Conservation (phyloP, 2,329 filamentous ascomycete genomes). For the Ampelomyces quisqualis region DNA sequence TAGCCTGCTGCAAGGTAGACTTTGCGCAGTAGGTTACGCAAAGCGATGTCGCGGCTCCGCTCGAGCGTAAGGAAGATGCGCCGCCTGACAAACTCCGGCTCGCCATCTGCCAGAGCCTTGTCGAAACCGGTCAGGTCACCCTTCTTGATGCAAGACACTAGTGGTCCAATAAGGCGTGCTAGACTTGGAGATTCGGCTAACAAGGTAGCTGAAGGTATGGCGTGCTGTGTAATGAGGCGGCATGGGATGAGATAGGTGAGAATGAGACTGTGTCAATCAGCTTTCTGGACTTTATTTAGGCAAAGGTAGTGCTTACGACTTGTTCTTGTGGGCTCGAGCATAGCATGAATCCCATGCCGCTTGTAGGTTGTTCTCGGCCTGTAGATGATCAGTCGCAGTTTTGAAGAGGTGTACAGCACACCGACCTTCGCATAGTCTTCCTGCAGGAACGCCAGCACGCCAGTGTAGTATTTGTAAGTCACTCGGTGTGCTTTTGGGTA, state of each 20-base stretch:
- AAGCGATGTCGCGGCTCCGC: slow-evolving; percentile 82
- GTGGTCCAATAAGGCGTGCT: slow-evolving; percentile 73
- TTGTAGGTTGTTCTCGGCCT: slow-evolving; percentile 59
- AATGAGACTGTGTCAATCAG: slow-evolving; percentile 64
- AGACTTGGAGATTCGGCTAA: slow-evolving; percentile 75
- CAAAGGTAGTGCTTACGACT: slow-evolving; percentile 62
- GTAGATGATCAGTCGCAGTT: slow-evolving; percentile 20
- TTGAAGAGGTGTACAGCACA: no score
- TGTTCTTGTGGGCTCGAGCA: slow-evolving; percentile 69
- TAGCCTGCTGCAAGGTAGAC: slow-evolving; percentile 85
- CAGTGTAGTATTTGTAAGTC: slow-evolving; percentile 94
- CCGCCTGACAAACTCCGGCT: slow-evolving; percentile 89
- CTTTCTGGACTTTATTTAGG: not conserved
- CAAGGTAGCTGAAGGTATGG: slow-evolving; percentile 71
- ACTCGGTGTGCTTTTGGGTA: slow-evolving; percentile 91
- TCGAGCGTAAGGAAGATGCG: slow-evolving; percentile 95
- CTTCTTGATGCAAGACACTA: slow-evolving; percentile 75
- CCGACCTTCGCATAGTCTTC: slow-evolving; percentile 81
- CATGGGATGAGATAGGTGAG: slow-evolving; percentile 94
- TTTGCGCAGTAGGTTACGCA: slow-evolving; percentile 89
- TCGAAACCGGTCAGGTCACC: slow-evolving; percentile 86
- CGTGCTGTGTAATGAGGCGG: slow-evolving; percentile 82
- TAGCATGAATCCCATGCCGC: slow-evolving; percentile 83
- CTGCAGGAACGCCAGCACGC: slow-evolving; percentile 89
- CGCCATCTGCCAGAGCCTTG: slow-evolving; percentile 72